phyloP scores from a whole-genome alignment of 169 alveolate genomes.

The Neospora caninum region DNA sequence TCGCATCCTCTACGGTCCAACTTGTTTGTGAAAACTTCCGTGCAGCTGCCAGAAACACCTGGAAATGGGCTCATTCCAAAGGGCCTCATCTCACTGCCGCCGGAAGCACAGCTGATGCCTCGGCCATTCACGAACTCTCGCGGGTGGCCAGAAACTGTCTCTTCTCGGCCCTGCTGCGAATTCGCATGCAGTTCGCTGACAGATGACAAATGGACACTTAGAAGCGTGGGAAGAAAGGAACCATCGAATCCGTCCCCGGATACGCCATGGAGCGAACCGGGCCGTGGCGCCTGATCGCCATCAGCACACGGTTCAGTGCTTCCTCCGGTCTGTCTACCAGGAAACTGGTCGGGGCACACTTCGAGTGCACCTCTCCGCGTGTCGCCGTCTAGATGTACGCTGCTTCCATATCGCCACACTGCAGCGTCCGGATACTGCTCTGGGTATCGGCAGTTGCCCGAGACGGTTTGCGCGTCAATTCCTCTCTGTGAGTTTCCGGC shows the following conservation, averaged over 20 bases:
- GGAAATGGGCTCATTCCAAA: not conserved
- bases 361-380: no score
- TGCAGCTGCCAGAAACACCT: not conserved
- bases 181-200: not conserved
- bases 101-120: not conserved
- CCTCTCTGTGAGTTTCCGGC: no score
- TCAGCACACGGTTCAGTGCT: no score
- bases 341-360: no score
- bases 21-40: not conserved
- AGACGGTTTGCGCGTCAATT: no score
- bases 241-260: not conserved
- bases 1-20: not conserved
- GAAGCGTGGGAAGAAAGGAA: not conserved
- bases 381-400: no score
- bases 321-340: no score
- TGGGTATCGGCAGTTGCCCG: no score
- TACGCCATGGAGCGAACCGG: not conserved
- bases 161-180: not conserved
- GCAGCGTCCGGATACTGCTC: no score
- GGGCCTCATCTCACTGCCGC: not conserved
- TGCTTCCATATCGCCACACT: no score
- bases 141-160: not conserved
- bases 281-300: no score
- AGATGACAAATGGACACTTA: not conserved
- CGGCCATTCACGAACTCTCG: not conserved